Conservation (phyloP, 106 monocot genomes). For the Phalaenopsis equestris region DNA sequence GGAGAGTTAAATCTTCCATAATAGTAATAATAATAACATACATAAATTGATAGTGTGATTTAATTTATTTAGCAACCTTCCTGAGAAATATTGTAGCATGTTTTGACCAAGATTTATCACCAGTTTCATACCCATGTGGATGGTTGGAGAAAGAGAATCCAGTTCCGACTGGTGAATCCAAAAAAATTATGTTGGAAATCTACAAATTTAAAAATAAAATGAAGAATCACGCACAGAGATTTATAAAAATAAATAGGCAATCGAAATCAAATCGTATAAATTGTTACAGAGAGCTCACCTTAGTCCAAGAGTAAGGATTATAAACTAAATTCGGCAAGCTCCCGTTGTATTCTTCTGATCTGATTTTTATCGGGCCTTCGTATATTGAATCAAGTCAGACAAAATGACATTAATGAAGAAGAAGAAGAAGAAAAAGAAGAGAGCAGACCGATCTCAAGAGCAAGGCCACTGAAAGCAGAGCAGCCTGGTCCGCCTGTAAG, state of each 20-base stretch:
- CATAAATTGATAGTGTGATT: not conserved
- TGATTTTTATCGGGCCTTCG: not conserved
- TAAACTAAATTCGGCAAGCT: constrained; percentile 3
- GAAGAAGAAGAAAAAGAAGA: not conserved
- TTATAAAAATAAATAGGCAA: not conserved
- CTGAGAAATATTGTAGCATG: not conserved
- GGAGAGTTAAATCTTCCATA: not conserved
- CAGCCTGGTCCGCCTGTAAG: constrained; percentile 24
- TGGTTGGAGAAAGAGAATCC: constrained; percentile 1
- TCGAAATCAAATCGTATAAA: not conserved
- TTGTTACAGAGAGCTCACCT: not conserved
- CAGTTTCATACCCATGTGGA: not conserved
- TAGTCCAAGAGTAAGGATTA: not conserved
- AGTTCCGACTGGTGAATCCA: constrained; percentile 3
- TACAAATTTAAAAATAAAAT: not conserved
- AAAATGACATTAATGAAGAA: not conserved
- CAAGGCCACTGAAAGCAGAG: constrained; percentile 22
- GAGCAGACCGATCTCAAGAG: not conserved
- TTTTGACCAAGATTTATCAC: constrained; percentile 5
- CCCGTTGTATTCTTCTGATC: not conserved
- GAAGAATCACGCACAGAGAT: not conserved
- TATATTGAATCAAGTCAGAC: not conserved
- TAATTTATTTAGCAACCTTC: not conserved
- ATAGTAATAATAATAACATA: not conserved
- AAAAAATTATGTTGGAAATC: not conserved